Evolutionary conservation across 192 early-diverging fungal genomes (phyloP).

Genomic region (Linnemannia exigua): DNA sequence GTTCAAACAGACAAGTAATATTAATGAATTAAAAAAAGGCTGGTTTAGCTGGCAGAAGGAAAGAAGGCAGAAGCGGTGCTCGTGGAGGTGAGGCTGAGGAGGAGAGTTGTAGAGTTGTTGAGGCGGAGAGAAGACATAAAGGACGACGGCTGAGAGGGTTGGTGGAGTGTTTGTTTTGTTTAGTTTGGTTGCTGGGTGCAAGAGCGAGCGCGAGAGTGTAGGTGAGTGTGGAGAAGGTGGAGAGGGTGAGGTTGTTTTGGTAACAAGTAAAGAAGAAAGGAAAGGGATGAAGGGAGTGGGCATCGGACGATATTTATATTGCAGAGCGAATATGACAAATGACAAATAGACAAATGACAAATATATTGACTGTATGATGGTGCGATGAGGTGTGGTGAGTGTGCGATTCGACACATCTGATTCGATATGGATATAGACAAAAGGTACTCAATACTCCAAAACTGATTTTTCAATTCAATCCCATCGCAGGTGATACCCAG

Average conservation of each 20-base stretch:
- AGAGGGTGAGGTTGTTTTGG: slow-evolving; percentile 2
- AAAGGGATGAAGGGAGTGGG: neutral
- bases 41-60: slow-evolving; percentile 20
- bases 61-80: slow-evolving; percentile 7
- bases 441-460: neutral
- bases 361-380: neutral
- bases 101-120: slow-evolving; percentile 12
- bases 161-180: neutral
- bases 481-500: neutral
- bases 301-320: slow-evolving; percentile 16
- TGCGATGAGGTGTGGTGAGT: neutral
- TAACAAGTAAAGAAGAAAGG: slow-evolving; percentile 12
- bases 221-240: neutral
- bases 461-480: neutral
- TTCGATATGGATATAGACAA: slow-evolving; percentile 4
- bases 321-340: neutral
- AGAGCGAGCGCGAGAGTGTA: neutral
- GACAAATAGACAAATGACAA: too few relatives aligned
- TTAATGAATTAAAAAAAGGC: slow-evolving; percentile 1
- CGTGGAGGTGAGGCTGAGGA: slow-evolving; percentile 19
- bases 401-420: slow-evolving; percentile 2
- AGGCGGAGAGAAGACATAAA: slow-evolving; percentile 3
- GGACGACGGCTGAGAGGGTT: neutral
- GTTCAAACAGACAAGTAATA: neutral
- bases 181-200: neutral